A percentile compares a stretch with the other conserved stretches of the same genome.
These are phyloP conservation scores for Debaryomyces maramus DNA, from an alignment of 805 yeast genomes.

Conservation along the genomic window DNA sequence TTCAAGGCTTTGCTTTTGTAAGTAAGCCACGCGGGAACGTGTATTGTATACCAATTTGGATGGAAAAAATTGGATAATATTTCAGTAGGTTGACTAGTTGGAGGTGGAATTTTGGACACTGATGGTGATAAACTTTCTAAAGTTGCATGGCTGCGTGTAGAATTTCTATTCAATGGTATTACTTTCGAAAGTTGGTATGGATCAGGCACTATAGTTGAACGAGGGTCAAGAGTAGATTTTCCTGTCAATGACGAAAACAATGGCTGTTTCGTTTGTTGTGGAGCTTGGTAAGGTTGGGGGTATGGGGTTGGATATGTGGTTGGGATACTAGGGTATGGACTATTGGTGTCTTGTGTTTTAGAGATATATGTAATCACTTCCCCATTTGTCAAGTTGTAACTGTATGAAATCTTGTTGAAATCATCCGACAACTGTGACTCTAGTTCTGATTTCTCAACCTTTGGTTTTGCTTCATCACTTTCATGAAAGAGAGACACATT, in stretches of 20 bases:
- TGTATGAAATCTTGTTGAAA: slow-evolving; percentile 57
- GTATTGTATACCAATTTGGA: slow-evolving; percentile 46
- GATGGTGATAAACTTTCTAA: slow-evolving; percentile 33
- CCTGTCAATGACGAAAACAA: slow-evolving; percentile 72
- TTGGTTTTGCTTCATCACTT: slow-evolving; percentile 11
- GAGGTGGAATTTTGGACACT: slow-evolving; percentile 33
- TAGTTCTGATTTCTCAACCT: slow-evolving; percentile 30
- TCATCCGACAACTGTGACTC: slow-evolving; percentile 53
- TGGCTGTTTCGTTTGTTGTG: slow-evolving; percentile 65
- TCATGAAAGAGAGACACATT: slow-evolving; percentile 25
- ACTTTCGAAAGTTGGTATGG: slow-evolving; percentile 68
- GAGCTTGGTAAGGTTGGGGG: slow-evolving; percentile 17
- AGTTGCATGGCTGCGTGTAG: slow-evolving; percentile 19
- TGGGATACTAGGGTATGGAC: slow-evolving; percentile 13
- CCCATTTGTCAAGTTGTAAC: slow-evolving; percentile 52
- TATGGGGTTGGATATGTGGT: slow-evolving; percentile 33
- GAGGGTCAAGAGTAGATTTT: slow-evolving; percentile 72
- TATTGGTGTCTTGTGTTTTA: slow-evolving; percentile 31
- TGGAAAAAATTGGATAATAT: slow-evolving; percentile 44
- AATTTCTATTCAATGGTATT: slow-evolving; percentile 46
- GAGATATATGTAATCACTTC: slow-evolving; percentile 51
- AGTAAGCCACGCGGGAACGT: slow-evolving; percentile 43
- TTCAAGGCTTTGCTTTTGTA: slow-evolving; percentile 25
- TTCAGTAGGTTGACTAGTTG: slow-evolving; percentile 31
- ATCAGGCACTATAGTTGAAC: slow-evolving; percentile 67